Evolutionary conservation across 2,329 filamentous ascomycete genomes (phyloP).

Genomic region (Leptographium lundbergii): DNA sequence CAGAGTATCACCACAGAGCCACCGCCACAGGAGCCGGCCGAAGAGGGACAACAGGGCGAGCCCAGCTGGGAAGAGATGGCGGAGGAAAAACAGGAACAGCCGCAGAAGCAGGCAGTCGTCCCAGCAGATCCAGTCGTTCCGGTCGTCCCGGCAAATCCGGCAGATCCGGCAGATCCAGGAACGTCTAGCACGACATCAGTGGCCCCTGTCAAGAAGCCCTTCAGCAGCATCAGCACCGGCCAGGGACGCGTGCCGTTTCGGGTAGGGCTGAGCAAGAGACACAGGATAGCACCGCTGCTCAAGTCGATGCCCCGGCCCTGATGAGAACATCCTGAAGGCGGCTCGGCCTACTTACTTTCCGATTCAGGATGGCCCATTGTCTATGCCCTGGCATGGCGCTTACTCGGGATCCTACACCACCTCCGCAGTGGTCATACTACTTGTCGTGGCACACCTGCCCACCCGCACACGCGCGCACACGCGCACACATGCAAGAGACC

Average conservation of each 20-base stretch:
- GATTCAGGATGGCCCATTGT: too few relatives aligned
- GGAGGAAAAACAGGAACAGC: too few relatives aligned
- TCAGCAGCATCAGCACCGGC: not conserved
- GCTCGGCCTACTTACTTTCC: too few relatives aligned
- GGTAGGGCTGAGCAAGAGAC: slow-evolving; percentile 38
- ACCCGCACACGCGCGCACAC: too few relatives aligned
- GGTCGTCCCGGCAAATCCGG: not conserved
- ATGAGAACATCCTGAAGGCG: not conserved
- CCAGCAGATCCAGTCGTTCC: not conserved
- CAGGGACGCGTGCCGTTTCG: slow-evolving; percentile 30
- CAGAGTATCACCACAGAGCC: not conserved
- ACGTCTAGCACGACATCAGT: not conserved
- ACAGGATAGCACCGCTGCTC: slow-evolving; percentile 36
- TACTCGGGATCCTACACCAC: too few relatives aligned
- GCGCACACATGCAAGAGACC: too few relatives aligned
- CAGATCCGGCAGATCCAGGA: not conserved
- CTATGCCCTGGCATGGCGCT: too few relatives aligned
- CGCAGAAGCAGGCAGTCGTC: not conserved
- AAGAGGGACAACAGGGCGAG: too few relatives aligned
- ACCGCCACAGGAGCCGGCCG: not conserved
- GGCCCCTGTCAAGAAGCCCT: not conserved
- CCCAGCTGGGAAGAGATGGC: not conserved
- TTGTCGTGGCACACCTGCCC: too few relatives aligned
- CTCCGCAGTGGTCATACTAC: too few relatives aligned
- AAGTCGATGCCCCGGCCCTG: slow-evolving; percentile 31